Evolutionary conservation across 169 alveolate genomes (phyloP).

Genomic region (Plasmodium falciparum): DNA sequence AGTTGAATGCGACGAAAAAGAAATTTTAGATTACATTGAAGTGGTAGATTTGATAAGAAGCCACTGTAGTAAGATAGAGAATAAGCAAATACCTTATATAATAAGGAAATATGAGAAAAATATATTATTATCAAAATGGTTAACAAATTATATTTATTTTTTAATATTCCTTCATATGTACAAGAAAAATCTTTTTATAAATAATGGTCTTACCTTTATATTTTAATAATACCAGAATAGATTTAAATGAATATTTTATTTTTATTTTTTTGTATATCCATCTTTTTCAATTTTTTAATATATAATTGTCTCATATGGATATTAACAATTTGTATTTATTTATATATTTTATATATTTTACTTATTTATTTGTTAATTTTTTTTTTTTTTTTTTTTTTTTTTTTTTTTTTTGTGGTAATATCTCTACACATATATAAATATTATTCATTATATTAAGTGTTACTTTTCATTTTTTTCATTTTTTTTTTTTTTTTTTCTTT

Average conservation of each 20-base stretch:
- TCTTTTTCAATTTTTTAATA: neutral
- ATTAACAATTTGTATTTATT: neutral
- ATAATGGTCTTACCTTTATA: constrained; percentile 55
- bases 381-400: neutral
- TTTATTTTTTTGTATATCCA: neutral
- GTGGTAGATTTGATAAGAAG: constrained; percentile 51
- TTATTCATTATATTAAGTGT: neutral
- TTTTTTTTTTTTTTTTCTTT: neutral
- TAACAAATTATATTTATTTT: constrained; percentile 59
- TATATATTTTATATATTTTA: neutral
- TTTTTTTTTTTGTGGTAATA: neutral
- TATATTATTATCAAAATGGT: constrained; percentile 63
- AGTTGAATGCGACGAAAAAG: constrained; percentile 67
- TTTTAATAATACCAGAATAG: constrained; percentile 10
- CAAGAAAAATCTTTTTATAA: constrained; percentile 61
- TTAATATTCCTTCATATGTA: constrained; percentile 49
- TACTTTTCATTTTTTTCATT: neutral
- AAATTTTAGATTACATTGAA: constrained; percentile 49
- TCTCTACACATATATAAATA: neutral
- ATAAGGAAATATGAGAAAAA: constrained; percentile 74
- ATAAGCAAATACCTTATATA: constrained; percentile 62
- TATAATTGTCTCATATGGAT: neutral
- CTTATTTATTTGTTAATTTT: neutral
- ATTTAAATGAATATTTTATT: neutral
- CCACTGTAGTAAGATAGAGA: constrained; percentile 45